Evolutionary conservation across 176 grass and related monocot genomes (phyloP), one percentile per base, ranked within the genome.

Genomic region (Oryza australiensis): DNA sequence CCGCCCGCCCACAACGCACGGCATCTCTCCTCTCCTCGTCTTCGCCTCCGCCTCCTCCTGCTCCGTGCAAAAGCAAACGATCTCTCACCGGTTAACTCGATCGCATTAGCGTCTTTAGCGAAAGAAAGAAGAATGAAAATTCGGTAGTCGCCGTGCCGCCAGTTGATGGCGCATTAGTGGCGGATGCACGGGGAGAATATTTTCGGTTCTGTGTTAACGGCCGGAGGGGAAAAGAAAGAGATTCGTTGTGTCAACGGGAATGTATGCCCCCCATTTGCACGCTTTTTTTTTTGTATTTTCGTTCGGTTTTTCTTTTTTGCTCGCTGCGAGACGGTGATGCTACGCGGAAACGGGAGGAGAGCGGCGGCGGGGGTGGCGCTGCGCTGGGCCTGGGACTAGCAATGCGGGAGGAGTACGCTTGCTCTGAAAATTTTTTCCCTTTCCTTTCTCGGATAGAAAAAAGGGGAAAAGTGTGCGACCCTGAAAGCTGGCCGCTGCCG

Each of bases 221-320:
- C 23, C 51, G 9, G 46, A 18, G 26, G 55, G 75, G 43, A 79
- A 68, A 76, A 43, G 57, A 59, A 81, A 67, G 91, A 82, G 84
- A 89, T 93, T 89, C 91, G 30, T 90, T 93, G 77, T 81, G 77
- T 93, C 84, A 63, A 85, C 79, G 49, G 69, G 90, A 88, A 92
- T 91, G 85, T 59, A 83, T 90, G 48, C 79, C 68, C 16, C 46
- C 15, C 38, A 51, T 51, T 81, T 53, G 64, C 85, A 6, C n/a
- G 55, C 55, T 60, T 60, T 60, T 60, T 9, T 53, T 70, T 51
- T 66, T 20, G n/a, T 62, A 26, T 27, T 43, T 42, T 53, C 62
- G 48, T 33, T 26, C 16, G 26, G 32, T 29, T 76, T 82, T 74
- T 27, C 69, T 51, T 11, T 55, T 26, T 7, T 24, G 3, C 66